Percentiles rank a stretch among this genome's conserved stretches.
Conservation (phyloP, 495 filamentous ascomycete species). For the Hypoxylon lienhwacheense region DNA sequence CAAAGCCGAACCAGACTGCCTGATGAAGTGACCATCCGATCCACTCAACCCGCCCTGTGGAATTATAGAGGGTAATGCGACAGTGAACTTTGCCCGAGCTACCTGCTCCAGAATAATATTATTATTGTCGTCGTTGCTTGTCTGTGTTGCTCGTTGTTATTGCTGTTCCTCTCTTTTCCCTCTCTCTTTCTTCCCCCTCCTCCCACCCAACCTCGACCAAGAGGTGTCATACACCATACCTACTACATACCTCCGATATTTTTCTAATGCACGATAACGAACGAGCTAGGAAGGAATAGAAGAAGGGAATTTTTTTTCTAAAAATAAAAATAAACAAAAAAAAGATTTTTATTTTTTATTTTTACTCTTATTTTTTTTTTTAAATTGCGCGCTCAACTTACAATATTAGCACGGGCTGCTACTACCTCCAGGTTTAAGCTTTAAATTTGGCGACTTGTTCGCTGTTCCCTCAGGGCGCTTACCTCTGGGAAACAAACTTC, state of each 20-base stretch:
- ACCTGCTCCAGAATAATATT: no score
- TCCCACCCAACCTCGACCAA: constrained; percentile 5
- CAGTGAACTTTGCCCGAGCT: constrained; percentile 34
- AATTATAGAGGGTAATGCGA: constrained; percentile 32
- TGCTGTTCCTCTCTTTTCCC: constrained; percentile 18
- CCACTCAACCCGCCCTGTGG: constrained; percentile 24
- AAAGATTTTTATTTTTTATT: no score
- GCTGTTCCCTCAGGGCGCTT: constrained; percentile 12
- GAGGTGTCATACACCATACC: constrained; percentile 33
- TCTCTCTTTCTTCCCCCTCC: background rate
- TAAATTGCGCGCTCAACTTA: constrained; percentile 7
- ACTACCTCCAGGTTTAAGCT: background rate
- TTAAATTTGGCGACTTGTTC: constrained; percentile 16
- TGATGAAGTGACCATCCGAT: constrained; percentile 34
- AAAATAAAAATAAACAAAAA: constrained; percentile 8
- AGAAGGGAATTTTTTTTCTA: no score
- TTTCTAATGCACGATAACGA: constrained; percentile 9
- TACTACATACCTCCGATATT: background rate
- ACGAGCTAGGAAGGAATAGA: constrained; percentile 4
- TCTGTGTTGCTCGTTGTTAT: no score
- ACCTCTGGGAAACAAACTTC: constrained; percentile 18
- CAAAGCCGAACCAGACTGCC: constrained; percentile 38
- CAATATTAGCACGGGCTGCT: constrained; percentile 7
- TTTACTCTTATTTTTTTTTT: no score
- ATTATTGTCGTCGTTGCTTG: no score